Evolutionary conservation across 179 eudicot species (phyloP).

Genomic region (Carnegiea gigantea): DNA sequence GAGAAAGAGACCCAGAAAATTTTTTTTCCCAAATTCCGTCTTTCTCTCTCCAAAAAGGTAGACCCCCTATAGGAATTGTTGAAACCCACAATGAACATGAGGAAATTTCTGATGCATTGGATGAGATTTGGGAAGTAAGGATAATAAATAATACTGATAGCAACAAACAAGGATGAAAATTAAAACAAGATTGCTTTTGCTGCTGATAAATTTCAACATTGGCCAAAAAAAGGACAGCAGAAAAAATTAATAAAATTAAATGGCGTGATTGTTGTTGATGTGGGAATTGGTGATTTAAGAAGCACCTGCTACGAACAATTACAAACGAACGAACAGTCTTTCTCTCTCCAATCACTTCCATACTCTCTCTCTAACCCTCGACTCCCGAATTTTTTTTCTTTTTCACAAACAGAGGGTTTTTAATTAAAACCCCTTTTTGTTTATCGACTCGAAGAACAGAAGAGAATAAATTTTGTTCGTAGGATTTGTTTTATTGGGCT

Average conservation of each 20-base stretch:
- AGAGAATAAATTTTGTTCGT: too few relatives aligned
- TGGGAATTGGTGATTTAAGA: constrained; percentile 24
- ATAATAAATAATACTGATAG: constrained; percentile 28
- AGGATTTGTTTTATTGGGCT: too few relatives aligned
- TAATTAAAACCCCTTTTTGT: background rate
- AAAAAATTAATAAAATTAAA: constrained; percentile 25
- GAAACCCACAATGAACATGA: constrained; percentile 13
- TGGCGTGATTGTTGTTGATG: constrained; percentile 13
- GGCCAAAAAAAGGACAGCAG: background rate
- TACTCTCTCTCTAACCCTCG: constrained; percentile 29
- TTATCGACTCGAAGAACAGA: background rate
- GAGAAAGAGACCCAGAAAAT: background rate
- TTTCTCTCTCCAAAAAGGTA: constrained; percentile 29
- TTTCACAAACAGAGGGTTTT: background rate
- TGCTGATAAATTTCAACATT: too few relatives aligned
- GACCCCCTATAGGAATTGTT: constrained; percentile 21
- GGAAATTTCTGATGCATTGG: constrained; percentile 37
- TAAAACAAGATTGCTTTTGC: constrained; percentile 4
- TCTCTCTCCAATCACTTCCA: constrained; percentile 45
- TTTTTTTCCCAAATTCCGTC: constrained; percentile 14
- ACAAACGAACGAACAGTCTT: constrained; percentile 39
- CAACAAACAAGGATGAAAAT: constrained; percentile 6
- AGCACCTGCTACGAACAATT: constrained; percentile 34
- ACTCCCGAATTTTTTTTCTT: background rate
- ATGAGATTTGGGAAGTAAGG: constrained; percentile 47